Evolutionary conservation across 305 asterid species (phyloP).

Genomic region (Salvia sclarea): DNA sequence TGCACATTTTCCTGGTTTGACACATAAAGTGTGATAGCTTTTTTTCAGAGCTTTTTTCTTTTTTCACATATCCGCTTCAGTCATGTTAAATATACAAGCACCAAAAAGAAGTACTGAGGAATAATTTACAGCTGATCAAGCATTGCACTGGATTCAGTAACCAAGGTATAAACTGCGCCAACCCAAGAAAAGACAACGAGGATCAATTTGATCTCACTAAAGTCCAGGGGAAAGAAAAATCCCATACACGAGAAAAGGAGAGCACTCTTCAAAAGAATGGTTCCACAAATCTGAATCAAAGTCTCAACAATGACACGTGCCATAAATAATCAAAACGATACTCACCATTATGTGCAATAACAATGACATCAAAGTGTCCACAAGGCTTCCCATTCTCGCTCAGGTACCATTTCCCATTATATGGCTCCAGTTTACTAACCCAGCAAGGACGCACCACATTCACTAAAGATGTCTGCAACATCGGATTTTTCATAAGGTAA

Average conservation of each 20-base stretch:
- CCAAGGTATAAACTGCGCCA: background rate
- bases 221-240: background rate
- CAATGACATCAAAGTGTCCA: constrained; percentile 87
- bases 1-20: constrained; percentile 90
- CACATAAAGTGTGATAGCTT: constrained; percentile 22
- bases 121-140: background rate
- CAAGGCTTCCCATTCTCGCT: constrained; percentile 83
- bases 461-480: constrained; percentile 67
- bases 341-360: constrained; percentile 94
- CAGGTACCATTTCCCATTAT: constrained; percentile 86
- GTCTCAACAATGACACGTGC: background rate
- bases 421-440: constrained; percentile 84
- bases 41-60: background rate
- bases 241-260: background rate
- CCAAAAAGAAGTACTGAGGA: constrained; percentile 20
- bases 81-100: constrained; percentile 2
- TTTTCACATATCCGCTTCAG: background rate
- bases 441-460: constrained; percentile 89
- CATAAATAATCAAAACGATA: constrained; percentile 18
- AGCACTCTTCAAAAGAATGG: constrained; percentile 4
- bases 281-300: constrained; percentile 7
- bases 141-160: background rate
- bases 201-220: background rate
- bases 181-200: background rate
- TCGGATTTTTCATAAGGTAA: constrained; percentile 23